A percentile compares a stretch with the other conserved stretches of the same genome.
Conservation (phyloP, 2,329 filamentous ascomycete species). For the Cladosporium sp. region DNA sequence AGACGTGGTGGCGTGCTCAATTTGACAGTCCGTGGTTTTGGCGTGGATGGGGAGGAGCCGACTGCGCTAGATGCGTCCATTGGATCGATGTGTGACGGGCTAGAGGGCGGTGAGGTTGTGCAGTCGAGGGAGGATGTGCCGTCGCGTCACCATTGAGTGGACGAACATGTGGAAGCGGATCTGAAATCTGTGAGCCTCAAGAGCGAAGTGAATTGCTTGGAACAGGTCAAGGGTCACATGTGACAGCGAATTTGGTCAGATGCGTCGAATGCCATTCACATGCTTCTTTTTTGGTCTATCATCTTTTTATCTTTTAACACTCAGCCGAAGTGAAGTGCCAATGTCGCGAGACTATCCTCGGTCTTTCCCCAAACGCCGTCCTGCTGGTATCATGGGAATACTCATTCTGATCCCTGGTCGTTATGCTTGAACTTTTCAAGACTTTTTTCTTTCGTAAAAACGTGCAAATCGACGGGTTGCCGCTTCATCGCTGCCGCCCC, state of each 20-base stretch:
- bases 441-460: not conserved
- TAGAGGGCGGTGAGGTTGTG: not conserved
- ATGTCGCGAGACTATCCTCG: not conserved
- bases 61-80: not conserved
- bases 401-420: not conserved
- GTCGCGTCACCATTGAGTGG: too few species aligned
- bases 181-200: too few species aligned
- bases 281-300: not conserved
- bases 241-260: not conserved
- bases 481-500: not conserved
- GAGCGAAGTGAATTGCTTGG: too few species aligned
- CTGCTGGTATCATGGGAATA: not conserved
- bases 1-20: not conserved
- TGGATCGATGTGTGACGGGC: not conserved
- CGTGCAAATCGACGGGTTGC: not conserved
- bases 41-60: not conserved
- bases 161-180: too few species aligned
- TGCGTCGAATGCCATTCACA: not conserved
- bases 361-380: not conserved
- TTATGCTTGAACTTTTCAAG: not conserved
- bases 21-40: not conserved
- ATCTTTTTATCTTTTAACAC: not conserved
- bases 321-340: not conserved
- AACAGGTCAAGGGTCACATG: not conserved
- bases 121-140: not conserved